A percentile compares a stretch with the other conserved stretches of the same genome.
Conservation (phyloP, 2,329 filamentous ascomycete genomes). For the Aspergillus sp. region DNA sequence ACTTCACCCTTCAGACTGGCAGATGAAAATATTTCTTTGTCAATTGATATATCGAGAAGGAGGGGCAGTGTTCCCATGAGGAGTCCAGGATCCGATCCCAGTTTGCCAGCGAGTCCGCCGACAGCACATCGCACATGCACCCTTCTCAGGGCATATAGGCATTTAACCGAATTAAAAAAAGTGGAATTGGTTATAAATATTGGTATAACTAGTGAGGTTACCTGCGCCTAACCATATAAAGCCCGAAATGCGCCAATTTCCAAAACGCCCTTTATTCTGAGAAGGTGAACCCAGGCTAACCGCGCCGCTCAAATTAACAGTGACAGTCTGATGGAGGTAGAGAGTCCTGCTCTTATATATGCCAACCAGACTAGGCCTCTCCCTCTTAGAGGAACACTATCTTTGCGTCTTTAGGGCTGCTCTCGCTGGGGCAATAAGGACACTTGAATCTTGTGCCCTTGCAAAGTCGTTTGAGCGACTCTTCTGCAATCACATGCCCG, state of each 20-base stretch:
- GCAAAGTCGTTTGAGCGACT: slow-evolving; percentile 75
- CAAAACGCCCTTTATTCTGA: slow-evolving; percentile 2
- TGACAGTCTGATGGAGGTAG: slow-evolving; percentile 6
- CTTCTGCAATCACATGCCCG: slow-evolving; percentile 87
- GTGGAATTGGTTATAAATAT: background rate
- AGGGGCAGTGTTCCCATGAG: too few relatives aligned
- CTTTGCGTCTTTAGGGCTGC: slow-evolving; percentile 71
- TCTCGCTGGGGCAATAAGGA: slow-evolving; percentile 90
- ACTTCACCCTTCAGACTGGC: background rate
- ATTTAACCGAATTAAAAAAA: background rate
- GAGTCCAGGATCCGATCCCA: too few relatives aligned
- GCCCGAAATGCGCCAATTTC: background rate
- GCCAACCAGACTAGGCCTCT: background rate
- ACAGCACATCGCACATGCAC: background rate
- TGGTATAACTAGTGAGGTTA: slow-evolving; percentile 1
- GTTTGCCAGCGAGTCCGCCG: background rate
- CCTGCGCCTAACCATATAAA: background rate
- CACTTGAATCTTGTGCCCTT: slow-evolving; percentile 88
- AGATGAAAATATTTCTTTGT: background rate
- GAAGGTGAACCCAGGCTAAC: background rate
- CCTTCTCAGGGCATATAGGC: background rate
- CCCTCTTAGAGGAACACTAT: slow-evolving; percentile 63
- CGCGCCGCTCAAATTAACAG: background rate
- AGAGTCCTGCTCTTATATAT: slow-evolving; percentile 9
- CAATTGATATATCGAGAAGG: background rate